Evolutionary conservation across 495 filamentous ascomycete genomes (phyloP).

Genomic region (Talaromyces borbonicus): DNA sequence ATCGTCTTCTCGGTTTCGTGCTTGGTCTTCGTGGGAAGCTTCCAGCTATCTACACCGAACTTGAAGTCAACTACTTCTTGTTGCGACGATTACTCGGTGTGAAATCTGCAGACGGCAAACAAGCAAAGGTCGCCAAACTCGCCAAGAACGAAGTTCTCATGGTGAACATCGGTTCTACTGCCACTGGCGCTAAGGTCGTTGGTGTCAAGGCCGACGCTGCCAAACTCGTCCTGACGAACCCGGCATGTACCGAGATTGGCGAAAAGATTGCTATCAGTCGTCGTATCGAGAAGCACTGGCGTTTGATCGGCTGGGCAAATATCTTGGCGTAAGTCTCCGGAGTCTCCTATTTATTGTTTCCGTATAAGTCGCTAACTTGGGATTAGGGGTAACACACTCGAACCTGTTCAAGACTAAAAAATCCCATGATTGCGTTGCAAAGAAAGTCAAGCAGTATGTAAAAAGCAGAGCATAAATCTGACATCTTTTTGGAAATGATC

Average conservation of each 20-base stretch:
- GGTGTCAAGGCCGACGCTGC: constrained; percentile 96
- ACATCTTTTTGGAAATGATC: background rate
- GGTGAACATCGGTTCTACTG: constrained; percentile 98
- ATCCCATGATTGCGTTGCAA: background rate
- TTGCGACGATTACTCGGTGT: constrained; percentile 90
- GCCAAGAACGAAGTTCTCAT: constrained; percentile 96
- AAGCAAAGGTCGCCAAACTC: constrained; percentile 96
- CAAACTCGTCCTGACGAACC: constrained; percentile 77
- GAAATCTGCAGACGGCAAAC: constrained; percentile 95
- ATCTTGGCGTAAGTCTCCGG: constrained; percentile 57
- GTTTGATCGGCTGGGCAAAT: constrained; percentile 94
- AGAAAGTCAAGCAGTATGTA: background rate
- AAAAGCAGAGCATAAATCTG: background rate
- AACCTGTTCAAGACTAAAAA: constrained; percentile 41
- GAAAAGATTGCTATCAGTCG: constrained; percentile 96
- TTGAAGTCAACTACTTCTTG: constrained; percentile 98
- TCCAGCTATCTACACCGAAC: constrained; percentile 90
- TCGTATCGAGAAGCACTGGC: constrained; percentile 99
- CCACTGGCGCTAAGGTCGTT: constrained; percentile 89
- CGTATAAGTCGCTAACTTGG: constrained; percentile 14
- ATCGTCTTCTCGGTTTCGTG: constrained; percentile 97
- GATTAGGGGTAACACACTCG: constrained; percentile 42
- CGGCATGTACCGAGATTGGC: constrained; percentile 84
- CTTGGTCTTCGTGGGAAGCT: constrained; percentile 85
- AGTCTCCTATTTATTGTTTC: background rate